Evolutionary conservation across 2,329 filamentous ascomycete genomes (phyloP), one percentile per base, ranked within the genome.

Genomic region (Ceratocystis alfenasii): DNA sequence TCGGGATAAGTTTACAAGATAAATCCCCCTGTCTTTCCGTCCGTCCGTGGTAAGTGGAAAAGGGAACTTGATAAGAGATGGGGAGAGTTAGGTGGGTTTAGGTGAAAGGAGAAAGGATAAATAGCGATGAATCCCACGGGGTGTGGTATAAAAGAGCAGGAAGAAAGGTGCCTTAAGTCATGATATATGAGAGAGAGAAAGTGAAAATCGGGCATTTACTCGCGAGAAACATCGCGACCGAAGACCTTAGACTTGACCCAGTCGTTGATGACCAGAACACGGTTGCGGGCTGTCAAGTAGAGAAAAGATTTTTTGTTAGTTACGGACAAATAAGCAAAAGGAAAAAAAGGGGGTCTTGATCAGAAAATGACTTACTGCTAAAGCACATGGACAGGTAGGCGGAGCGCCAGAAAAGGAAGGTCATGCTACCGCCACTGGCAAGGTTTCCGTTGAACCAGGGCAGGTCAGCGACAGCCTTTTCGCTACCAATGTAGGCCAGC

Each of bases 331-430:
- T 15, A 25, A 59, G 17, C 67, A 50, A 68, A 46, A 22, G 8
- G 36, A 30, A 22, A 46, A 65, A 55, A 6, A 28, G 12, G 3
- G 17, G 2, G 1, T 15, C 36, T 41, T 3, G 36, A 12, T 41
- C 36, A 62, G 22, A 44, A 68, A 71, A 88, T 20, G 20, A 22
- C 90, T 86, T 83, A 94, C 90, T 92, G 86, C 92, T 97, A 78
- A 99, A 99, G 85, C 93, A 96, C 94, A 99, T 99, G 82, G 90
- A 96, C 76, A 99, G 81, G 77, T 99, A 99, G 65, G 93, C 94
- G 74, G 89, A 95, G 75, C 92, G 85, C 94, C 94, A 99, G 85
- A 99, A 99, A 71, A 96, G 84, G 79, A 95, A 99, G 66, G 94
- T 99, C 78, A 97, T 80, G 72, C 88, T 90, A 74, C 94, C 94